phyloP scores from a whole-genome alignment of 176 grass and related monocot species.

The Oryza longistaminata region DNA sequence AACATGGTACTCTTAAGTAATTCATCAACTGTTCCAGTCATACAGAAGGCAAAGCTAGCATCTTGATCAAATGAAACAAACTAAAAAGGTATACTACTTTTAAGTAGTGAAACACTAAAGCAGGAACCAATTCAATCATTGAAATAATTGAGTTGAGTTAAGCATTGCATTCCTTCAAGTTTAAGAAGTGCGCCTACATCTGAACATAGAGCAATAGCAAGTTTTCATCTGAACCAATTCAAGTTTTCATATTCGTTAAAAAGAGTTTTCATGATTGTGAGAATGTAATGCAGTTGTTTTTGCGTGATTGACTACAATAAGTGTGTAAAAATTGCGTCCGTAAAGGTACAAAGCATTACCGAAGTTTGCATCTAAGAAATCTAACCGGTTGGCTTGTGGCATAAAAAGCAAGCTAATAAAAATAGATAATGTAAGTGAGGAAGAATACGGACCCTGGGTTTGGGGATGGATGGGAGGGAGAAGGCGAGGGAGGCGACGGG shows the following conservation, averaged over 20 bases:
- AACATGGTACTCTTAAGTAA: background rate
- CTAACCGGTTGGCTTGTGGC: too few species aligned
- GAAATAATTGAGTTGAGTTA: background rate
- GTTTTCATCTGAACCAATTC: too few species aligned
- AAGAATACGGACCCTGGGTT: conserved; percentile 47
- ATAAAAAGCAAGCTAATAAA: too few species aligned
- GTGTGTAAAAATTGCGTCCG: too few species aligned
- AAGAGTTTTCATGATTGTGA: too few species aligned
- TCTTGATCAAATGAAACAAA: background rate
- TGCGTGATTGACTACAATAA: too few species aligned
- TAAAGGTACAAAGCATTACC: too few species aligned
- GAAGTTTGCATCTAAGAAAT: too few species aligned
- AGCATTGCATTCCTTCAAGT: background rate
- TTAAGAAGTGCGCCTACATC: background rate
- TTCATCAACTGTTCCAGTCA: background rate
- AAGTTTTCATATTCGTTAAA: too few species aligned
- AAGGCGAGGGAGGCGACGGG: conserved; percentile 79
- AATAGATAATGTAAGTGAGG: too few species aligned
- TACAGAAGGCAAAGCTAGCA: background rate
- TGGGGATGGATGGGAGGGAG: conserved; percentile 81
- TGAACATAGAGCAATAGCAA: background rate
- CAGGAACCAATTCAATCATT: background rate
- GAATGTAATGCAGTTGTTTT: too few species aligned
- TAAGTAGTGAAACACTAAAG: background rate
- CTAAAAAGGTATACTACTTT: background rate